Conservation (phyloP, 805 yeast genomes). For the Hermanozyma aechmeae region DNA sequence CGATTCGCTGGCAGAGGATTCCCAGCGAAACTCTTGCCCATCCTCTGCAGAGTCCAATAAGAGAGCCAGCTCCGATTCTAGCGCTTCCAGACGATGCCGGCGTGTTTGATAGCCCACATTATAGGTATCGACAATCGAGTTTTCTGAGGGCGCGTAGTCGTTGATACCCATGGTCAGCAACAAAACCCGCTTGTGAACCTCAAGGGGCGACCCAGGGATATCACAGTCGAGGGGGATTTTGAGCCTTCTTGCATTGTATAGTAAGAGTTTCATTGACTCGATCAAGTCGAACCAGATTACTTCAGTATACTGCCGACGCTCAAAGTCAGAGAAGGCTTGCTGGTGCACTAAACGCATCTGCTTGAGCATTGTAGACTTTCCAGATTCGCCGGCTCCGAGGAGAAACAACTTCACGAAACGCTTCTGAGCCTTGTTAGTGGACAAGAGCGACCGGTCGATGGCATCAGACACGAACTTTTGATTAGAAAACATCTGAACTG, state of each 20-base stretch:
- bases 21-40: no score
- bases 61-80: no score
- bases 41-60: no score
- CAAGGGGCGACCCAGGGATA: slow-evolving; percentile 35
- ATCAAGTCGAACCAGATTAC: slow-evolving; percentile 91
- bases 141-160: slow-evolving; percentile 2
- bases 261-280: slow-evolving; percentile 67
- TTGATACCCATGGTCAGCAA: slow-evolving; percentile 35
- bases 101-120: slow-evolving; percentile 5
- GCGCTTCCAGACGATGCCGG: no score
- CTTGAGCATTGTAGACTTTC: slow-evolving; percentile 86
- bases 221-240: slow-evolving; percentile 64
- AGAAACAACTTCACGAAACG: slow-evolving; percentile 62
- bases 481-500: slow-evolving; percentile 43
- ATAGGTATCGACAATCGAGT: slow-evolving; percentile 7
- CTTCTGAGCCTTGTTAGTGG: slow-evolving; percentile 41
- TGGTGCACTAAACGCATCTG: slow-evolving; percentile 82
- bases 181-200: slow-evolving; percentile 38
- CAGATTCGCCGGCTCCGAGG: slow-evolving; percentile 93
- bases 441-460: slow-evolving; percentile 53
- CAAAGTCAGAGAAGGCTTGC: slow-evolving; percentile 74
- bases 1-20: no score
- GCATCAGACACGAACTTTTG: slow-evolving; percentile 50
- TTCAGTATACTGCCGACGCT: slow-evolving; percentile 70
- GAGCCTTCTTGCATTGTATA: slow-evolving; percentile 64